Percentiles rank a stretch among this genome's conserved stretches.
These are phyloP conservation scores for Russula emetica DNA, from an alignment of 768 basidiomycete genomes.

Conservation along the genomic window DNA sequence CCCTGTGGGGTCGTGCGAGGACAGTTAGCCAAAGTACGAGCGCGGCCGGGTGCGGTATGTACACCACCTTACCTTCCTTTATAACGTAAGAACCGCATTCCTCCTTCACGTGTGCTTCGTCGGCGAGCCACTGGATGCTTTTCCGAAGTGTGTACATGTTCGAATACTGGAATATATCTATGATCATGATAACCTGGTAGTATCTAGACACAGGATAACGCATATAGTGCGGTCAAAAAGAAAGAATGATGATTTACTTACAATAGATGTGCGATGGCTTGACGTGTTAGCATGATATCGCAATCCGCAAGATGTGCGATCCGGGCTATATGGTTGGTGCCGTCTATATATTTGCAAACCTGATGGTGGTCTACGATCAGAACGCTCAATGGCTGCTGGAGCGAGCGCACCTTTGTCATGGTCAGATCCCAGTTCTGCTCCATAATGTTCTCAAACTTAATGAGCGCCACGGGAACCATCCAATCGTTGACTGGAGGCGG, in stretches of 20 bases:
- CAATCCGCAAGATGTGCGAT: conserved; percentile 92
- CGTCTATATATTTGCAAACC: conserved; percentile 82
- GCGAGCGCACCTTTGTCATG: conserved; percentile 62
- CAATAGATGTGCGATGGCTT: conserved; percentile 90
- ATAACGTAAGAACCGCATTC: conserved; percentile 95
- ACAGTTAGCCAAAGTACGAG: conserved; percentile 6
- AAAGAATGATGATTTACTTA: conserved; percentile 38
- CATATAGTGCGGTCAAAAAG: neutral
- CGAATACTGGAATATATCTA: conserved; percentile 96
- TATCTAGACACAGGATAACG: conserved; percentile 51
- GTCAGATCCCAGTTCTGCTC: conserved; percentile 97
- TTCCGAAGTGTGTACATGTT: conserved; percentile 94
- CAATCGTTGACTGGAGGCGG: conserved; percentile 87
- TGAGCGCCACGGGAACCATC: conserved; percentile 90
- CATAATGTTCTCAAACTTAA: conserved; percentile 72
- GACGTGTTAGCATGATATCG: conserved; percentile 73
- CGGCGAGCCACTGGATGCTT: conserved; percentile 81
- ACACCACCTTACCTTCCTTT: conserved; percentile 50
- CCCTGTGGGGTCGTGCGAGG: conserved; percentile 36
- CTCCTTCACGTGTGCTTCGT: conserved; percentile 74
- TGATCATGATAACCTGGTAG: conserved; percentile 94
- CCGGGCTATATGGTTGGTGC: conserved; percentile 83
- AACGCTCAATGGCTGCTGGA: neutral
- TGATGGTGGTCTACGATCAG: conserved; percentile 32
- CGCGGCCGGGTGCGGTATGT: neutral